Conservation (phyloP, 768 basidiomycete genomes). For the Suillus subluteus region DNA sequence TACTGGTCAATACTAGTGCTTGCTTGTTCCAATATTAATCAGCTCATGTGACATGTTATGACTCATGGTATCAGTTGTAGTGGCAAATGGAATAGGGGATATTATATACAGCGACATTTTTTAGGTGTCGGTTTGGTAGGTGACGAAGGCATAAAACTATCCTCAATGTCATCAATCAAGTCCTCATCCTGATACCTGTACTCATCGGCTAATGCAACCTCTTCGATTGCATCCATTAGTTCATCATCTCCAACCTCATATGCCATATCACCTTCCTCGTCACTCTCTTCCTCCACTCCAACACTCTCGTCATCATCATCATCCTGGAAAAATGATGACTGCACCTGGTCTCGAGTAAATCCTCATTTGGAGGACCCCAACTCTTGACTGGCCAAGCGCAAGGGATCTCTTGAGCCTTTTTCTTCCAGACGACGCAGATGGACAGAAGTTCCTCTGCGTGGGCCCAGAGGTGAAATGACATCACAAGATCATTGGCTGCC, state of each 20-base stretch:
- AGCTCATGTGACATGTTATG: no score
- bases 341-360: neutral
- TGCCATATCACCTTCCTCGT: neutral
- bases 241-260: conserved; percentile 10
- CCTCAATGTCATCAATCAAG: neutral
- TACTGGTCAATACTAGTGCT: no score
- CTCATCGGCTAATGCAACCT: conserved; percentile 13
- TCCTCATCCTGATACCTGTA: conserved; percentile 3
- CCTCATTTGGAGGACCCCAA: neutral
- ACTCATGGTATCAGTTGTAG: no score
- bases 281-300: neutral
- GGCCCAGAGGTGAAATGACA: neutral
- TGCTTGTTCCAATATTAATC: no score
- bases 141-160: conserved; percentile 1
- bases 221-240: conserved; percentile 7
- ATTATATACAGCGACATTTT: neutral
- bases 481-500: neutral
- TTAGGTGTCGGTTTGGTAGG: neutral
- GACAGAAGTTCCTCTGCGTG: neutral
- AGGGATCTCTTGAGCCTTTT: neutral
- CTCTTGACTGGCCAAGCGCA: neutral
- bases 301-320: neutral
- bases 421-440: neutral
- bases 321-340: neutral
- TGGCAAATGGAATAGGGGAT: no score